Conservation (phyloP, 2,329 filamentous ascomycete genomes). For the Fusarium sp. region DNA sequence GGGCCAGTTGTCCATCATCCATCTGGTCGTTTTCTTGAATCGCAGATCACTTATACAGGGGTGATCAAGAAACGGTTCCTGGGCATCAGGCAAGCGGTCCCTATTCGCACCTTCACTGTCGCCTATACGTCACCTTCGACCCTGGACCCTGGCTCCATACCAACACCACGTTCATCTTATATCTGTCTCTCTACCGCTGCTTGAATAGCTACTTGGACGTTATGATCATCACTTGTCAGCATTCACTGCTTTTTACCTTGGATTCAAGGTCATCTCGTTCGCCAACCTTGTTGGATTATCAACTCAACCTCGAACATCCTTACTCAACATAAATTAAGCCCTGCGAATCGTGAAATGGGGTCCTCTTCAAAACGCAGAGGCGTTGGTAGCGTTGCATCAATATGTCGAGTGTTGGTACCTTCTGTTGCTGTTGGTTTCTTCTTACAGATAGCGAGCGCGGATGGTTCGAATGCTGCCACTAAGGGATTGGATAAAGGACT, state of each 20-base stretch:
- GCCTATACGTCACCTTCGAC: constrained; percentile 36
- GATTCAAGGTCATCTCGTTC: constrained; percentile 5
- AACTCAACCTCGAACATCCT: not conserved
- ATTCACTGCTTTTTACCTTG: constrained; percentile 17
- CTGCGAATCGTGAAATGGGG: constrained; percentile 32
- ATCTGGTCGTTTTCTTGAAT: constrained; percentile 21
- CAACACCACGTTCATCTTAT: constrained; percentile 25
- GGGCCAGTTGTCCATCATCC: constrained; percentile 12
- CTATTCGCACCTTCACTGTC: constrained; percentile 21
- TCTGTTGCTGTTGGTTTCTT: constrained; percentile 40
- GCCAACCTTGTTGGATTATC: constrained; percentile 2
- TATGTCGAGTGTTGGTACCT: constrained; percentile 41
- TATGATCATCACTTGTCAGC: constrained; percentile 27
- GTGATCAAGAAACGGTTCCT: constrained; percentile 37
- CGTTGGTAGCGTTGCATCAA: constrained; percentile 33
- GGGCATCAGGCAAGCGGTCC: constrained; percentile 18
- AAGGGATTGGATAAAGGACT: constrained; percentile 48
- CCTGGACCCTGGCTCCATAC: constrained; percentile 23
- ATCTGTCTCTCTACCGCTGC: constrained; percentile 12
- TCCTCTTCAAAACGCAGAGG: constrained; percentile 18
- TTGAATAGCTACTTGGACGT: constrained; percentile 19
- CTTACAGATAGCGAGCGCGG: constrained; percentile 31
- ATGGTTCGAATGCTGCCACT: constrained; percentile 24
- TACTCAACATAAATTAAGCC: not conserved
- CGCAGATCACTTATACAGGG: constrained; percentile 38